Conservation (phyloP, 805 yeast species). For the Ogataea allantospora region DNA sequence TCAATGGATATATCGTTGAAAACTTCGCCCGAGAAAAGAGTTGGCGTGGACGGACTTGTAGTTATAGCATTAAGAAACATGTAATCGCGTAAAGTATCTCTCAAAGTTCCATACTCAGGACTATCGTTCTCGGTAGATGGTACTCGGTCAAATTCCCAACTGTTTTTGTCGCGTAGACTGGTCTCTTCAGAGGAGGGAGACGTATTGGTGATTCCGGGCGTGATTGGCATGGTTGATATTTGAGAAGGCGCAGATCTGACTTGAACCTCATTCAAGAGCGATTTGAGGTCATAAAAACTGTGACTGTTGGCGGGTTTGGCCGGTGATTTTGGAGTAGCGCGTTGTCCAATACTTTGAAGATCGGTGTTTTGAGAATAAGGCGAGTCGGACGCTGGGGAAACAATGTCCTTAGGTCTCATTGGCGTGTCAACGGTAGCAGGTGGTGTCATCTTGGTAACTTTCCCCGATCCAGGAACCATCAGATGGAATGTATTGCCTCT, state of each 20-base stretch:
- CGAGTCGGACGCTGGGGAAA: conserved; percentile 1
- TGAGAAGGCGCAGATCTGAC: conserved; percentile 2
- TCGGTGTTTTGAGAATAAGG: conserved; percentile 1
- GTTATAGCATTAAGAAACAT: conserved; percentile 39
- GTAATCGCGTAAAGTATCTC: conserved; percentile 37
- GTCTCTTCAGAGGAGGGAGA: conserved; percentile 8
- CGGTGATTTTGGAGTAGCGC: conserved; percentile 1
- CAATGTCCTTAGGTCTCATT: no score
- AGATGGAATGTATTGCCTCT: conserved; percentile 17
- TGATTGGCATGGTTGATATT: conserved; percentile 5
- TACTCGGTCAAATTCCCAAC: not conserved
- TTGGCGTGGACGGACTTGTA: conserved; percentile 15
- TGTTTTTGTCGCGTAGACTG: not conserved
- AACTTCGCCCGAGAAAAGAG: conserved; percentile 5
- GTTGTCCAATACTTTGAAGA: conserved; percentile 1
- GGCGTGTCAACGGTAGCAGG: not conserved
- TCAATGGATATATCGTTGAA: conserved; percentile 10
- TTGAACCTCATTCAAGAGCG: conserved; percentile 14
- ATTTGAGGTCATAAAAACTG: conserved; percentile 11
- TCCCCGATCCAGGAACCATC: conserved; percentile 12
- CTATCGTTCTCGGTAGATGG: conserved; percentile 5
- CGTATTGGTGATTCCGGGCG: conserved; percentile 6
- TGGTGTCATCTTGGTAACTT: conserved; percentile 4
- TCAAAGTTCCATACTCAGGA: conserved; percentile 23
- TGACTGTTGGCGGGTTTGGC: conserved; percentile 3